Conservation (phyloP, 164 flowering plant species). For the Annona cherimola region DNA sequence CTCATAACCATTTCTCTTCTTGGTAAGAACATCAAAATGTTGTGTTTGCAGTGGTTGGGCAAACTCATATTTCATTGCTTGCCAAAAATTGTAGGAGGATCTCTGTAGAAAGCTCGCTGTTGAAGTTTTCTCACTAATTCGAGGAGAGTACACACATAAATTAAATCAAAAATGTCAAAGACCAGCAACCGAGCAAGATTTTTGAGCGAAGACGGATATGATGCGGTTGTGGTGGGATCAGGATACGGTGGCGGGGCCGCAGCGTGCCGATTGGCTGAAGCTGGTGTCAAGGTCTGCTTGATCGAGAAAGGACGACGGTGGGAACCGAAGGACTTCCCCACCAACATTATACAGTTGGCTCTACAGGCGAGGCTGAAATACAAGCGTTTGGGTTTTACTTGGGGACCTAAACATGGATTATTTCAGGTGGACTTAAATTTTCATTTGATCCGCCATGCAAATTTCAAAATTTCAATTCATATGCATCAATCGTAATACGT, state of each 20-base stretch:
- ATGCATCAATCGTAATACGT: no score
- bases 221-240: constrained; percentile 55
- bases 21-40: no score
- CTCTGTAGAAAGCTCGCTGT: no score
- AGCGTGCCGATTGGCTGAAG: constrained; percentile 49
- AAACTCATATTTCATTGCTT: no score
- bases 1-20: no score
- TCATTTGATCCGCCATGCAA: neutral
- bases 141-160: no score
- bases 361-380: constrained; percentile 33
- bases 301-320: constrained; percentile 53
- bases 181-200: neutral
- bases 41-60: no score
- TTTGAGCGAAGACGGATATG: constrained; percentile 33
- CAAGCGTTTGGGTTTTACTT: constrained; percentile 28
- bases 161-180: neutral
- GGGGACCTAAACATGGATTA: constrained; percentile 50
- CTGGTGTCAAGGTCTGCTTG: constrained; percentile 52
- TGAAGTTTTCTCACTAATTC: no score
- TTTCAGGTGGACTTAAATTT: constrained; percentile 37
- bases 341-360: constrained; percentile 34
- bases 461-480: neutral
- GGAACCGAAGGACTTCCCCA: constrained; percentile 50
- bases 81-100: no score
- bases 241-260: constrained; percentile 68